These are phyloP conservation scores for Rutstroemia sp. DNA, from an alignment of 2,329 filamentous ascomycete genomes.

Conservation along the genomic window DNA sequence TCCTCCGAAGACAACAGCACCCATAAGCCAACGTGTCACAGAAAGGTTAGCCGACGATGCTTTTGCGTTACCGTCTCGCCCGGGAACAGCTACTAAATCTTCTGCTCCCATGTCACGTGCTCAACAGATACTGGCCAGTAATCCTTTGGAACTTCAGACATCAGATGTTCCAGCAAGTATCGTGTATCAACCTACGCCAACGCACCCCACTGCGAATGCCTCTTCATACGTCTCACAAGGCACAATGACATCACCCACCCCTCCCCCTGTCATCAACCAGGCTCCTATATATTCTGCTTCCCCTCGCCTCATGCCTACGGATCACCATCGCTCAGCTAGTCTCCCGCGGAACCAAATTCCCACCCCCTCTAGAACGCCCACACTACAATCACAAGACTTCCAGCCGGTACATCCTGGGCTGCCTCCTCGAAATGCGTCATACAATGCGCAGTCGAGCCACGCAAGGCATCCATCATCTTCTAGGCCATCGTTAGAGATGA, in stretches of 20 bases:
- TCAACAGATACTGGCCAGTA: slow-evolving; percentile 56
- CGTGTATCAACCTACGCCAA: slow-evolving; percentile 27
- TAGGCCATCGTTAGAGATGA: slow-evolving; percentile 64
- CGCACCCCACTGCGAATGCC: slow-evolving; percentile 26
- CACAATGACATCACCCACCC: slow-evolving; percentile 67
- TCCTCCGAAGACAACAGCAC: slow-evolving; percentile 39
- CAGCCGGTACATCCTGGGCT: slow-evolving; percentile 15
- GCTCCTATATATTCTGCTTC: slow-evolving; percentile 14
- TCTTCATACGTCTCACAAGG: slow-evolving; percentile 54
- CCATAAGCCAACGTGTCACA: slow-evolving; percentile 59
- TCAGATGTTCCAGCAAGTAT: slow-evolving; percentile 35
- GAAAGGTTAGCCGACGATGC: slow-evolving; percentile 78
- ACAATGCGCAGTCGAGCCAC: slow-evolving; percentile 31
- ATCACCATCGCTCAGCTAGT: slow-evolving; percentile 45
- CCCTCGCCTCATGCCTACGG: slow-evolving; percentile 20
- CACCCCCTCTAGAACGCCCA: slow-evolving; percentile 11
- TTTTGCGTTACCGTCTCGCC: slow-evolving; percentile 44
- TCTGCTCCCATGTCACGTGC: slow-evolving; percentile 47
- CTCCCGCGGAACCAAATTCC: slow-evolving; percentile 31
- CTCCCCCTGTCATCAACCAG: slow-evolving; percentile 27
- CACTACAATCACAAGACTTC: slow-evolving; percentile 20
- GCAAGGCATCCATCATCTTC: slow-evolving; percentile 41
- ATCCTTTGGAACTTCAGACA: slow-evolving; percentile 47
- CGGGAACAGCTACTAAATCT: slow-evolving; percentile 14
- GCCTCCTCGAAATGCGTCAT: slow-evolving; percentile 25